Evolutionary conservation across 371 early-diverging fungal genomes (phyloP), one percentile per base, ranked within the genome.

Genomic region (Mortierella sp.): DNA sequence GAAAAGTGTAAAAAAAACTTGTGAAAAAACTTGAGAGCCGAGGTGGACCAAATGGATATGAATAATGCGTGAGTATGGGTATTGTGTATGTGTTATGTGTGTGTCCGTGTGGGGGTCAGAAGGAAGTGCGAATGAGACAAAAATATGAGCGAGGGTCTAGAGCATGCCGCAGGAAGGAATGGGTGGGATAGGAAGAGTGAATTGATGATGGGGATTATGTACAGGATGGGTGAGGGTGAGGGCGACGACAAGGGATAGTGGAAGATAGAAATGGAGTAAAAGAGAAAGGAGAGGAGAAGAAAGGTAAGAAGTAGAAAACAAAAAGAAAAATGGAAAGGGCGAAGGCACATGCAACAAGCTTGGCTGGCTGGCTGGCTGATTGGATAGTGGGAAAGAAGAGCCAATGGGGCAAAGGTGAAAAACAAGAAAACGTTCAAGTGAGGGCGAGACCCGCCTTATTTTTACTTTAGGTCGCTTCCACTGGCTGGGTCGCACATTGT

Each of bases 401-500:
- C 55, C 24, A n/a, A 55, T 27, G 0, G 55, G 55, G 54, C 54
- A 21, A 18, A 2, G 46, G 14, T 46, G 46, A 5, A 54, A 54
- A 16, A 54, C 1, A 21, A 24, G 24, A 24, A 16, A 54, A 41
- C 24, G 56, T 56, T 8, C 27, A 6, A 56, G 6, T 11, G 56
- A 27, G 27, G 56, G 56, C 56, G 56, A 56, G 56, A 56, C 56
- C n/a, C 56, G 27, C 24, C 56, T n/a, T n/a, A 38, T 56, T 55
- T 56, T 8, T n/a, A 27, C 8, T 27, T 56, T 56, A 3, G 32
- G 16, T 32, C 35, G 35, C 12, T 29, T 8, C 38, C 41, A 65
- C 65, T 65, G 65, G 65, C 41, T 38, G 41, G 65, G 65, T 65
- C 65, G 65, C 65, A 65, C 65, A 35, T 35, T 32, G 4, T 63